Percentiles rank a stretch among this genome's conserved stretches.
phyloP scores from a whole-genome alignment of 139 green algal genomes.

The Chlorella vulgaris region DNA sequence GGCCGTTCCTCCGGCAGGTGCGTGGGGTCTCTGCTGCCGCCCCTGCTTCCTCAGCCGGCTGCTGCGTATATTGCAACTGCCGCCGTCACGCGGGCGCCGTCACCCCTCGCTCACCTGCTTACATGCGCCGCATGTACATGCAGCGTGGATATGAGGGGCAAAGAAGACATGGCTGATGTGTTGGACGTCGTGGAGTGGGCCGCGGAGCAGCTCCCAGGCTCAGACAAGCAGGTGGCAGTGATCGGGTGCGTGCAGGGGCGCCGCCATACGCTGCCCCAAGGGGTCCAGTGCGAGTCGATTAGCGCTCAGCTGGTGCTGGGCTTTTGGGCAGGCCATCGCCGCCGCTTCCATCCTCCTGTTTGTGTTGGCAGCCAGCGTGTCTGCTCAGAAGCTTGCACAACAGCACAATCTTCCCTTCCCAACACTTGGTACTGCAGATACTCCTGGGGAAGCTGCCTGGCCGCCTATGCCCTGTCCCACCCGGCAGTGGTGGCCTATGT shows the following conservation, averaged over 20 bases:
- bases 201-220: constrained; percentile 1
- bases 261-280: neutral
- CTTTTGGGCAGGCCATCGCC: too few species aligned
- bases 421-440: constrained; percentile 18
- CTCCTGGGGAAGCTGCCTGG: constrained; percentile 48
- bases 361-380: neutral
- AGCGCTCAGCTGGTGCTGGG: too few species aligned
- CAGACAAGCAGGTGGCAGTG: constrained; percentile 15
- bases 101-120: neutral
- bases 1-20: constrained; percentile 33
- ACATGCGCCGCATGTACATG: too few species aligned
- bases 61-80: too few species aligned
- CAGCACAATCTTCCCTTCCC: neutral
- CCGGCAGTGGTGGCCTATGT: constrained; percentile 28
- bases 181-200: constrained; percentile 9
- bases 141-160: constrained; percentile 25
- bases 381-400: neutral
- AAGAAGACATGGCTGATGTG: constrained; percentile 4
- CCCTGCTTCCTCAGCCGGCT: neutral
- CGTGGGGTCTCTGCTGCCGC: neutral
- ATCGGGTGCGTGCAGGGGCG: neutral
- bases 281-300: too few species aligned
- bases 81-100: neutral
- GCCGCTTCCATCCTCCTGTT: neutral
- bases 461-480: constrained; percentile 35